Base-by-base conservation (phyloP, 2,329 filamentous ascomycete species). In the Pezicula radicicola region DNA sequence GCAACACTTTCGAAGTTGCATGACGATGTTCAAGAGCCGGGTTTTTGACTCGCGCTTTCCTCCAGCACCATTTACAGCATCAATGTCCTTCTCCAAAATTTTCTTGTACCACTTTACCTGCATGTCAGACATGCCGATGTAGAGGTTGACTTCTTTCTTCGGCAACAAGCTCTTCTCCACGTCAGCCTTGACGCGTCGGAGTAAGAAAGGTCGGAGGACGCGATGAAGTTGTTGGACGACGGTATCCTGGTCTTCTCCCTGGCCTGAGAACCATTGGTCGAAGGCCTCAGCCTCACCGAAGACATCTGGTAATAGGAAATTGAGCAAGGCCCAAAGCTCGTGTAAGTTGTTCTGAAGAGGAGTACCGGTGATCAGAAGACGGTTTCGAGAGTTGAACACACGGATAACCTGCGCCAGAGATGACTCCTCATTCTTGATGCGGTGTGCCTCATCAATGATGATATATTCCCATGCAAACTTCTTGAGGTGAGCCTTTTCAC, bases 381-480 rank as follows among this genome's bases (percentile, higher is more conserved):
- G 87, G 68, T 97, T 97, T 66, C 94, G 84, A 5, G 94, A 99
- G 72, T 92, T 90, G 77, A 99, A 99, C 49, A 97, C 76, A 60
- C 94, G 90, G 59, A 99, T 96, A 60, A 97, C 95, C 66, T 97
- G 93, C 3, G 94, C 92, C 3, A 99, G 79, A 0, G 94, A 97
- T 0, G 94, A 99, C 70, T 97, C 91, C 68, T 99, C 94, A 71
- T 99, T 99, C 77, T 99, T 99, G 81, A 99, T 99, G 55, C 94
- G 91, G 71, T 99, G 94, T 2, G 94, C 87, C 73, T 99, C 94
- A 64, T 99, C 94, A 58, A 99, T 96, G 61, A 99, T 96, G 70
- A 99, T 99, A 72, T 99, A 99, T 70, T 99, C 93, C 94, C 94
- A 99, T 0, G 94, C 92, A 69, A 99, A 96, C 70, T 97, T 97